Base-by-base conservation (phyloP, 768 basidiomycete species). In the Lenzites betulinus region DNA sequence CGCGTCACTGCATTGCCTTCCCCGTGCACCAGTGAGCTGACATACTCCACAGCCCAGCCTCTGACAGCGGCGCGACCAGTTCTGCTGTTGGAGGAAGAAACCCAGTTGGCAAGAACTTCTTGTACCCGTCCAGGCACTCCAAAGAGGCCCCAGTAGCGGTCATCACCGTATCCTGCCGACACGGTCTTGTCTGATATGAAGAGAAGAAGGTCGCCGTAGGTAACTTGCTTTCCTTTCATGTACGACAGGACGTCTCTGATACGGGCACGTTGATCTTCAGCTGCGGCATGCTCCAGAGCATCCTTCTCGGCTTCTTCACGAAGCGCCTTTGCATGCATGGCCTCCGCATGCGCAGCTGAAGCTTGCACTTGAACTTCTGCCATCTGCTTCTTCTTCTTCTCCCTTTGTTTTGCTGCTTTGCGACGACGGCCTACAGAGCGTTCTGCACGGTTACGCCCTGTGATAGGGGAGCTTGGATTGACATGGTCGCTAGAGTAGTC, bases 51-150 rank as follows among this genome's bases (percentile, higher is more conserved):
- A 0, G 71, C 68, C 75, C 73, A 75, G 0, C 60, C 42, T 12
- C 54, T 56, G 0, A 74, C 64, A 33, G 67, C 52, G 0, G 52
- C 20, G 1, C 60, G 51, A 3, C 50, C 71, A 0, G 54, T 62
- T 1, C 49, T 15, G 33, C 63, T 70, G 42, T 69, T 72, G 6
- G 44, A 22, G 7, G 44, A 25, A 3, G 44, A 46, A 7, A 25
- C 57, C 72, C 74, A 76, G 55, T 65, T 66, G 38, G 73, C 55
- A 1, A 78, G 61, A 2, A 76, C 64, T 25, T 51, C 11, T 1
- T 35, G 15, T 4, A 66, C 58, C 1, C 25, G 22, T 2, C 25
- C 51, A 0, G 11, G 11, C 0, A 16, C 16, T 1, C 22, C 1
- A 38, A 75, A 74, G 43, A 76, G 71, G 4, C 71, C 63, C 0